A percentile compares a stretch with the other conserved stretches of the same genome.
Conservation (phyloP, 805 yeast species). For the Yarrowia sp. region DNA sequence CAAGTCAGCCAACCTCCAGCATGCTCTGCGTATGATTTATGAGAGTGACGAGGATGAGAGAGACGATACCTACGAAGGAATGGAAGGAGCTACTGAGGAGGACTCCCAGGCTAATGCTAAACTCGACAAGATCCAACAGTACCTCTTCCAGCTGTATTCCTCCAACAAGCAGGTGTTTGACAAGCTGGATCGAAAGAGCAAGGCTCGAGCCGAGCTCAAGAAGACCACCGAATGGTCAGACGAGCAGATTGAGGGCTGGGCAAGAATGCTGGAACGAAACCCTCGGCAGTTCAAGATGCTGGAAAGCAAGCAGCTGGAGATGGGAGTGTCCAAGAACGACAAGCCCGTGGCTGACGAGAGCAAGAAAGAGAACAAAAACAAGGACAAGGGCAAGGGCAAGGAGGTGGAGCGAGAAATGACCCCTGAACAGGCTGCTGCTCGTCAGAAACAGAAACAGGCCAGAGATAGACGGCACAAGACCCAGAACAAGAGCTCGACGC, state of each 20-base stretch:
- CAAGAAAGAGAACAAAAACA: not conserved
- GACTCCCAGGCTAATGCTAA: slow-evolving; percentile 47
- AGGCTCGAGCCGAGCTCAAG: slow-evolving; percentile 60
- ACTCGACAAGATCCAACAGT: slow-evolving; percentile 59
- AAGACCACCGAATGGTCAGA: slow-evolving; percentile 73
- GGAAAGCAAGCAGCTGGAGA: slow-evolving; percentile 26
- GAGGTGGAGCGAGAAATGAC: slow-evolving; percentile 8
- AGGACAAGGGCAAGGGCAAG: slow-evolving; percentile 22
- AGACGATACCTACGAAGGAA: slow-evolving; percentile 62
- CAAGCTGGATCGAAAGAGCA: slow-evolving; percentile 59
- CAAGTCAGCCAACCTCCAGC: slow-evolving; percentile 40
- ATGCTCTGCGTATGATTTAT: slow-evolving; percentile 58
- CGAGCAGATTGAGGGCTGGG: slow-evolving; percentile 96
- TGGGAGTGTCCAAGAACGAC: slow-evolving; percentile 21
- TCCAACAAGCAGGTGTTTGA: slow-evolving; percentile 59
- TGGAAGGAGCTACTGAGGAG: slow-evolving; percentile 47
- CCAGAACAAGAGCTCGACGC: slow-evolving; percentile 34
- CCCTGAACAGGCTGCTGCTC: slow-evolving; percentile 24
- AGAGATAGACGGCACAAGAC: slow-evolving; percentile 37
- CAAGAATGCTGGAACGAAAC: slow-evolving; percentile 69
- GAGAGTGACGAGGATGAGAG: slow-evolving; percentile 85
- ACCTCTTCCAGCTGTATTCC: slow-evolving; percentile 63
- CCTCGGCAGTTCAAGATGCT: slow-evolving; percentile 56
- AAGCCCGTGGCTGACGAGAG: not conserved
- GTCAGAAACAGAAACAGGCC: slow-evolving; percentile 33